Conservation (phyloP, 1,139 yeast genomes). For the Yamadazyma mexicana region DNA sequence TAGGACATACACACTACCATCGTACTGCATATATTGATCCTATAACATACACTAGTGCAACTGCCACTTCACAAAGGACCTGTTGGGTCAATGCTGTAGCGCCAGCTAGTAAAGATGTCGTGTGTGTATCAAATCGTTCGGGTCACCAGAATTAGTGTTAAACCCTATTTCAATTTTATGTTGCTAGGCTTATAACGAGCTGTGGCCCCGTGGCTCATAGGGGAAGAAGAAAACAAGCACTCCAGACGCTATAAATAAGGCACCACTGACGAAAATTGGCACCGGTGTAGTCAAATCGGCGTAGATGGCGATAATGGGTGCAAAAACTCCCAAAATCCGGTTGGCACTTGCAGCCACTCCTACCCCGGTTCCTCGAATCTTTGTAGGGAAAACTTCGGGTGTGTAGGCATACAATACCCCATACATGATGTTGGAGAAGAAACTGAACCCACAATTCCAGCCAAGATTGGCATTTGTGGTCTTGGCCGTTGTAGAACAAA, state of each 20-base stretch:
- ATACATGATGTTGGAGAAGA: conserved; percentile 43
- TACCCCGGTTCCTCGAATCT: conserved; percentile 43
- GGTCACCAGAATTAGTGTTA: too few relatives aligned
- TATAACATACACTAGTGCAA: too few relatives aligned
- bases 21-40: neutral
- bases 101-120: too few relatives aligned
- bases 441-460: conserved; percentile 46
- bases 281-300: conserved; percentile 45
- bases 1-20: too few relatives aligned
- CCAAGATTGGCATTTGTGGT: conserved; percentile 39
- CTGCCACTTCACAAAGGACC: too few relatives aligned
- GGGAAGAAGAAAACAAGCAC: conserved; percentile 37
- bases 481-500: conserved; percentile 44
- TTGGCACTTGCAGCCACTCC: conserved; percentile 46
- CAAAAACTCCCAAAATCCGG: conserved; percentile 43
- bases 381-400: conserved; percentile 44
- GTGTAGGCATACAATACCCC: conserved; percentile 48
- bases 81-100: too few relatives aligned
- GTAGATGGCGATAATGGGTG: conserved; percentile 45
- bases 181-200: conserved; percentile 5
- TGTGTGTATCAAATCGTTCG: too few relatives aligned
- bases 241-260: conserved; percentile 38
- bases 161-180: too few relatives aligned
- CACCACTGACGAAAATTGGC: conserved; percentile 46
- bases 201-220: conserved; percentile 36